Conservation (phyloP, 352 stramenopile species). For the Phytophthora syringae region DNA sequence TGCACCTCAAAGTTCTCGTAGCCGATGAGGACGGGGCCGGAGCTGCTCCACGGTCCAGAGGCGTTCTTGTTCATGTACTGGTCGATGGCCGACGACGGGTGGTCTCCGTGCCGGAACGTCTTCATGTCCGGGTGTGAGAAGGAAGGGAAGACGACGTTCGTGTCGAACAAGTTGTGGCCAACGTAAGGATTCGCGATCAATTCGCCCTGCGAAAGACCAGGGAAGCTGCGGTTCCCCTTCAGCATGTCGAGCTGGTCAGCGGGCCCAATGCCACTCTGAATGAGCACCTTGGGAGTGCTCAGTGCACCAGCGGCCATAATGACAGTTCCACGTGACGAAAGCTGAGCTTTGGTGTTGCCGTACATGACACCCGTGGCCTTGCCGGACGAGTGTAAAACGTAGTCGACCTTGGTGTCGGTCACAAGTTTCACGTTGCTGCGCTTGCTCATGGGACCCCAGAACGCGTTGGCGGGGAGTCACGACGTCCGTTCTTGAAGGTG, state of each 20-base stretch:
- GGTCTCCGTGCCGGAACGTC: slow-evolving; percentile 43
- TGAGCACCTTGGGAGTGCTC: slow-evolving; percentile 82
- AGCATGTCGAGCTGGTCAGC: slow-evolving; percentile 59
- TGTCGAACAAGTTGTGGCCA: slow-evolving; percentile 68
- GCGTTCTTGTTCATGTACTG: slow-evolving; percentile 59
- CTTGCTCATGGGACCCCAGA: slow-evolving; percentile 50
- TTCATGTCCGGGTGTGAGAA: slow-evolving; percentile 67
- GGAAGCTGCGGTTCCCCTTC: slow-evolving; percentile 49
- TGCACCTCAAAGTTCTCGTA: slow-evolving; percentile 68
- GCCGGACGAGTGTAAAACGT: slow-evolving; percentile 56
- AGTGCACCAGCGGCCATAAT: slow-evolving; percentile 77
- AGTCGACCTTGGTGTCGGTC: slow-evolving; percentile 53
- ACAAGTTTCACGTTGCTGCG: slow-evolving; percentile 64
- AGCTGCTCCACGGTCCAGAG: slow-evolving; percentile 47
- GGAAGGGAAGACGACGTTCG: slow-evolving; percentile 48
- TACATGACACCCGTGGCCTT: slow-evolving; percentile 58
- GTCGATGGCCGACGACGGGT: slow-evolving; percentile 43
- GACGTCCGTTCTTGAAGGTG: slow-evolving; percentile 57
- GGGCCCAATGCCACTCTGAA: slow-evolving; percentile 81
- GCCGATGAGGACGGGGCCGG: slow-evolving; percentile 59
- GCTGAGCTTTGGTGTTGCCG: slow-evolving; percentile 35
- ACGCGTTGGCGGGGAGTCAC: slow-evolving; percentile 61
- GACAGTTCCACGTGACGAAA: slow-evolving; percentile 59
- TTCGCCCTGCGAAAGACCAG: slow-evolving; percentile 40
- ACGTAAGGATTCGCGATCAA: slow-evolving; percentile 67